Evolutionary conservation across 2,329 filamentous ascomycete genomes (phyloP).

Genomic region (Diplodia scrobiculata): DNA sequence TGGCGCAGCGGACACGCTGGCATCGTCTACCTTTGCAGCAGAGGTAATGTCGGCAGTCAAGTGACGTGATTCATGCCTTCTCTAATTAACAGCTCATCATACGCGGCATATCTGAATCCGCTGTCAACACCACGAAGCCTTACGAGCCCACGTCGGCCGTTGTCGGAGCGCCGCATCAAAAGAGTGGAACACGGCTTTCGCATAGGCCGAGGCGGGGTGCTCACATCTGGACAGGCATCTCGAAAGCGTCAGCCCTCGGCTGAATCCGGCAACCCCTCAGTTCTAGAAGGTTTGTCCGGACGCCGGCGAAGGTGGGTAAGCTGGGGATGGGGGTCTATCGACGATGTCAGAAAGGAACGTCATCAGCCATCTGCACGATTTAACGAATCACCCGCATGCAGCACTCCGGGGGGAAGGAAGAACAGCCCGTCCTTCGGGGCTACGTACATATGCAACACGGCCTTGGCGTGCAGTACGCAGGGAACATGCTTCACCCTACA

Average conservation of each 20-base stretch:
- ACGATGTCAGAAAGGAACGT: background rate
- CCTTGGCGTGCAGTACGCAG: background rate
- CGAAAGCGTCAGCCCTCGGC: background rate
- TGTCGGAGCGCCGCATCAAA: background rate
- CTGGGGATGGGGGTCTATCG: background rate
- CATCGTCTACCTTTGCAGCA: background rate
- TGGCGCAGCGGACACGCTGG: background rate
- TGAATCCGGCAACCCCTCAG: background rate
- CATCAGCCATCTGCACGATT: background rate
- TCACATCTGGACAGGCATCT: background rate
- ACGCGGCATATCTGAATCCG: background rate
- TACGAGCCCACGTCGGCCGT: background rate
- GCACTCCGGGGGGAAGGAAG: background rate
- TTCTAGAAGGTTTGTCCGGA: background rate
- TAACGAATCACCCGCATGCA: background rate
- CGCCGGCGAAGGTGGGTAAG: background rate
- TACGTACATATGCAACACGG: background rate
- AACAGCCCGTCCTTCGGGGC: background rate
- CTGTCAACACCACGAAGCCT: background rate
- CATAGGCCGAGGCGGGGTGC: background rate
- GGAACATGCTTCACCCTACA: background rate
- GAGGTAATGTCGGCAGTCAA: background rate
- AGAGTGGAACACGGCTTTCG: background rate
- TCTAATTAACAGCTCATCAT: background rate
- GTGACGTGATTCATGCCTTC: constrained; percentile 3